Conservation (phyloP, 2,329 filamentous ascomycete genomes). For the Nakataea oryzae region DNA sequence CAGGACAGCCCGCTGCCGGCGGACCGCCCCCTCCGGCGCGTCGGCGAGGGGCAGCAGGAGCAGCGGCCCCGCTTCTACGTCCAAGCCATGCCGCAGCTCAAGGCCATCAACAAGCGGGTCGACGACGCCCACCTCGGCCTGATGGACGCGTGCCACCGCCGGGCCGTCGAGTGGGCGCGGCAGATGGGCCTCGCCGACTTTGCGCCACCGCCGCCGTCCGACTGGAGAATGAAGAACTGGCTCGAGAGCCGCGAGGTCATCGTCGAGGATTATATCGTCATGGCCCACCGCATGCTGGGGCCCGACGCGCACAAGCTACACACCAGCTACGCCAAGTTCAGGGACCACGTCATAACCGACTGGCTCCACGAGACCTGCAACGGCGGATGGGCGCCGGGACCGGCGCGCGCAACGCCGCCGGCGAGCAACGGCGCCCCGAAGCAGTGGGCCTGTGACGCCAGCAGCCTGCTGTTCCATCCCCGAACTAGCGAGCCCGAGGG, state of each 20-base stretch:
- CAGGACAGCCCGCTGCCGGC: too few species aligned
- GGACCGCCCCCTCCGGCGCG: too few species aligned
- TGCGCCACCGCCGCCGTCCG: too few species aligned
- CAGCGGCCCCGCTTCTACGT: too few species aligned
- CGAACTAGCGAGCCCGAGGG: not conserved
- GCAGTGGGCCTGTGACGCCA: not conserved
- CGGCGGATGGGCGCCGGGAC: too few species aligned
- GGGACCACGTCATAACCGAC: not conserved
- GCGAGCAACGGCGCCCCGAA: not conserved
- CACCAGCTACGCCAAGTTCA: not conserved
- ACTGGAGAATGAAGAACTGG: not conserved
- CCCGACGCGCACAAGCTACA: not conserved
- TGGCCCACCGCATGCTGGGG: not conserved
- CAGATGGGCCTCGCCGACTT: not conserved
- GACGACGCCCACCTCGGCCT: not conserved
- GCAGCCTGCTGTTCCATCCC: not conserved
- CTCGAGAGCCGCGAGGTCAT: not conserved
- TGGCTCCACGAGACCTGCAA: too few species aligned
- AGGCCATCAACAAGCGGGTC: not conserved
- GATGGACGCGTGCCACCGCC: not conserved
- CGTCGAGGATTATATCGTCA: not conserved
- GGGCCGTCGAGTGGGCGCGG: not conserved
- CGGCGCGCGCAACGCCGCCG: not conserved
- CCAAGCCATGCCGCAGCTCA: not conserved
- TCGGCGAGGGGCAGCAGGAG: too few species aligned